Conservation (phyloP, 164 flowering plant genomes). For the Vitis labrusca region DNA sequence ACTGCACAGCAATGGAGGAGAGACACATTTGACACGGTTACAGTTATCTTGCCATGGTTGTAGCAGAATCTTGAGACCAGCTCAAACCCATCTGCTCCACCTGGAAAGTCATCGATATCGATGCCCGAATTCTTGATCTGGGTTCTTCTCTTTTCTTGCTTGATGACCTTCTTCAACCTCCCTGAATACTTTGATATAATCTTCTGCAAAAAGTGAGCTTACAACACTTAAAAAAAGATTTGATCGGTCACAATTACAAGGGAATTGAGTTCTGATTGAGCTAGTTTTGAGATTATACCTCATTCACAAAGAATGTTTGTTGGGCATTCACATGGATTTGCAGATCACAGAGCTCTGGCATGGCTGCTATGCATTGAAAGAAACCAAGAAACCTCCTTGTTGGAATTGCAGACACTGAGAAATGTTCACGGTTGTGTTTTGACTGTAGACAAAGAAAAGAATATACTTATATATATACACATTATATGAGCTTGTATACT, state of each 20-base stretch:
- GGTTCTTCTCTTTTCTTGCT: conserved; percentile 38
- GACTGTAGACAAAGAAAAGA: too few species aligned
- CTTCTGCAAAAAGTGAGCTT: conserved; percentile 36
- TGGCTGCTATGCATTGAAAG: conserved; percentile 32
- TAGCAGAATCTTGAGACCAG: conserved; percentile 71
- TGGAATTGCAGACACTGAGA: not conserved
- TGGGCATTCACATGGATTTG: conserved; percentile 66
- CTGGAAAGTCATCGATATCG: conserved; percentile 58
- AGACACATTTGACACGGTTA: conserved; percentile 53
- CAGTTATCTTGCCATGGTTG: conserved; percentile 47
- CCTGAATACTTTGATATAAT: conserved; percentile 53
- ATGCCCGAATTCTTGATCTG: conserved; percentile 29
- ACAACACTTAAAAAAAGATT: too few species aligned
- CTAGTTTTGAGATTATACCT: conserved; percentile 36
- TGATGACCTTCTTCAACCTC: conserved; percentile 51
- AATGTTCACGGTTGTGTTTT: not conserved
- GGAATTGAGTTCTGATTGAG: not conserved
- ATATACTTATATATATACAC: not conserved
- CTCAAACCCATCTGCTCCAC: conserved; percentile 79
- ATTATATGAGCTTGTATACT: too few species aligned
- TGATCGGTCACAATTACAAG: not conserved
- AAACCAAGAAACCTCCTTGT: not conserved
- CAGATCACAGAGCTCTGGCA: conserved; percentile 49
- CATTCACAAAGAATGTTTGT: conserved; percentile 60
- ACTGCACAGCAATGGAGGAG: conserved; percentile 65